A percentile compares a stretch with the other conserved stretches of the same genome.
phyloP scores from a whole-genome alignment of 2,329 filamentous ascomycete genomes.

The Fusarium hainanense region DNA sequence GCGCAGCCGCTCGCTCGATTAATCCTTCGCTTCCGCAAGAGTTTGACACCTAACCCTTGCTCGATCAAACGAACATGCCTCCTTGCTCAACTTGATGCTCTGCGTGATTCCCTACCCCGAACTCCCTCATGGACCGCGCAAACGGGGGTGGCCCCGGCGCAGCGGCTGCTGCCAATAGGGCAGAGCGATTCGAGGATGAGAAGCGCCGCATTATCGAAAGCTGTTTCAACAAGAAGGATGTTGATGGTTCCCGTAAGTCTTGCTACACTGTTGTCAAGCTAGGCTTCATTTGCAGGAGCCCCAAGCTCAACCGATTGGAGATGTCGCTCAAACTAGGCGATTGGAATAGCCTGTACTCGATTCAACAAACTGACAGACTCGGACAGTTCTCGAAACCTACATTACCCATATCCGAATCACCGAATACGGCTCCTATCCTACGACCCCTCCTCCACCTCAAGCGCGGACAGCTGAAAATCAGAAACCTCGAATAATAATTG shows the following conservation, averaged over 20 bases:
- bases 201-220: slow-evolving; percentile 94
- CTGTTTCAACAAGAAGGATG: slow-evolving; percentile 91
- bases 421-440: slow-evolving; percentile 87
- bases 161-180: slow-evolving; percentile 57
- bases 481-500: slow-evolving; percentile 91
- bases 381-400: slow-evolving; percentile 78
- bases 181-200: slow-evolving; percentile 95
- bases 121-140: slow-evolving; percentile 54
- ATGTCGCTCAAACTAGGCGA: not conserved
- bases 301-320: not conserved
- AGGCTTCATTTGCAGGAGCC: not conserved
- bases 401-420: slow-evolving; percentile 95
- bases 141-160: slow-evolving; percentile 52
- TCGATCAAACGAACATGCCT: slow-evolving; percentile 47
- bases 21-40: slow-evolving; percentile 2
- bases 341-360: not conserved
- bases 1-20: slow-evolving; percentile 10
- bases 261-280: slow-evolving; percentile 27
- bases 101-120: slow-evolving; percentile 39
- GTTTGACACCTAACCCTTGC: slow-evolving; percentile 3
- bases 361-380: slow-evolving; percentile 12
- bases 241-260: slow-evolving; percentile 82
- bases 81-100: slow-evolving; percentile 43
- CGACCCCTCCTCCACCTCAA: slow-evolving; percentile 83
- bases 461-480: slow-evolving; percentile 77